These are phyloP conservation scores for Phytophthora sp. DNA, from an alignment of 352 stramenopile species.

Conservation along the genomic window DNA sequence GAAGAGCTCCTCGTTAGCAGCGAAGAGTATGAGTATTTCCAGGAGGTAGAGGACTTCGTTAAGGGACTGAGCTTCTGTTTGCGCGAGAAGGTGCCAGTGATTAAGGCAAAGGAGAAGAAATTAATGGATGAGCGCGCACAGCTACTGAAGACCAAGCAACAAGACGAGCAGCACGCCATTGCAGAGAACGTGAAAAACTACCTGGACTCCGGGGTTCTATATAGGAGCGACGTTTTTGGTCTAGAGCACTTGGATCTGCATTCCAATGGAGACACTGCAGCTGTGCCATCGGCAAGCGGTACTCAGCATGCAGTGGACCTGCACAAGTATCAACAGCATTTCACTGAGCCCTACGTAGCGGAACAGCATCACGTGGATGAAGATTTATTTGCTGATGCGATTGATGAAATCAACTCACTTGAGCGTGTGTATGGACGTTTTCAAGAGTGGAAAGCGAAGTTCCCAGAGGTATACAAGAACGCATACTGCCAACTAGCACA, in stretches of 20 bases:
- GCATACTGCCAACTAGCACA: slow-evolving; percentile 66
- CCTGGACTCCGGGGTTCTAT: slow-evolving; percentile 26
- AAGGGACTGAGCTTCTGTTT: slow-evolving; percentile 78
- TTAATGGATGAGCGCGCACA: slow-evolving; percentile 30
- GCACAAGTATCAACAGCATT: slow-evolving; percentile 36
- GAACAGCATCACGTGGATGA: slow-evolving; percentile 15
- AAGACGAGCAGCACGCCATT: slow-evolving; percentile 26
- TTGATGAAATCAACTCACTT: slow-evolving; percentile 76
- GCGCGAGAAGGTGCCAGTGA: slow-evolving; percentile 63
- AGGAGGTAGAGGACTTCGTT: slow-evolving; percentile 77
- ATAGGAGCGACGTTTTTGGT: slow-evolving; percentile 26
- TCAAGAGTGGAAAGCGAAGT: slow-evolving; percentile 75
- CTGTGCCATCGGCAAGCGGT: neutral
- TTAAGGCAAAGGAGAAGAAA: slow-evolving; percentile 53
- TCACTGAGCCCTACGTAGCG: slow-evolving; percentile 35
- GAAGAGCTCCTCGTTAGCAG: slow-evolving; percentile 61
- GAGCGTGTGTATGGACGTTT: slow-evolving; percentile 65
- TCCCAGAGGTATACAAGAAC: slow-evolving; percentile 71
- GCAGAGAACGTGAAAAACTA: slow-evolving; percentile 18
- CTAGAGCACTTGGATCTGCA: slow-evolving; percentile 18
- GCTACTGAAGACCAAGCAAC: slow-evolving; percentile 15
- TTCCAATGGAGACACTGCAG: slow-evolving; percentile 3
- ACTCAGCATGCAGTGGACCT: slow-evolving; percentile 6
- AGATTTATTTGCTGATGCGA: slow-evolving; percentile 64
- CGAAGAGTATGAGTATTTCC: slow-evolving; percentile 82